phyloP scores from a whole-genome alignment of 495 filamentous ascomycete genomes.

The Aspergillus haitiensis region DNA sequence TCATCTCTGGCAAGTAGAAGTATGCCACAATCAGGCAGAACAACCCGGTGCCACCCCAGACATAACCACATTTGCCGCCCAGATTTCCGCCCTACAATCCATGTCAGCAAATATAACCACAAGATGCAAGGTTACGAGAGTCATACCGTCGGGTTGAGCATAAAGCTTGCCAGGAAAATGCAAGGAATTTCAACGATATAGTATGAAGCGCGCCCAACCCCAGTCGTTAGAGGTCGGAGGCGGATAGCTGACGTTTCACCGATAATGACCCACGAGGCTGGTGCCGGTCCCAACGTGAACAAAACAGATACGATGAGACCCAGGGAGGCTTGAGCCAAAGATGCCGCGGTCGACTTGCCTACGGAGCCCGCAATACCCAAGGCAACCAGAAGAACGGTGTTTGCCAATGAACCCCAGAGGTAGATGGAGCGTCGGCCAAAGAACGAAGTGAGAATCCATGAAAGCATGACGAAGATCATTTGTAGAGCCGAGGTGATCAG shows the following conservation, averaged over 20 bases:
- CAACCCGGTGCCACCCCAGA: slow-evolving; percentile 73
- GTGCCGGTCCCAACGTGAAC: slow-evolving; percentile 74
- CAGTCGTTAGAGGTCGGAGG: slow-evolving; percentile 73
- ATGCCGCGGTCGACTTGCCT: slow-evolving; percentile 36
- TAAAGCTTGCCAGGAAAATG: slow-evolving; percentile 50
- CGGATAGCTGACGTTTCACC: slow-evolving; percentile 71
- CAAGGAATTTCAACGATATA: slow-evolving; percentile 68
- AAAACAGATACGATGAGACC: slow-evolving; percentile 45
- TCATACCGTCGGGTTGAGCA: no score
- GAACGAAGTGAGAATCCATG: slow-evolving; percentile 67
- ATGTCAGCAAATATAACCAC: no score
- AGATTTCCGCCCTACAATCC: slow-evolving; percentile 76
- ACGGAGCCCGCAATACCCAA: slow-evolving; percentile 67
- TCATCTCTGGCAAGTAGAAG: slow-evolving; percentile 58
- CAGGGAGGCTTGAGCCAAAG: slow-evolving; percentile 61
- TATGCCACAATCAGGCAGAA: slow-evolving; percentile 61
- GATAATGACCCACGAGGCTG: slow-evolving; percentile 73
- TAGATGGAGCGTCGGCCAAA: slow-evolving; percentile 71
- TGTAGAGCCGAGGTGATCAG: slow-evolving; percentile 42
- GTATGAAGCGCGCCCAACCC: slow-evolving; percentile 66
- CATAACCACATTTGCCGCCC: slow-evolving; percentile 70
- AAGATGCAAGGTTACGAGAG: no score
- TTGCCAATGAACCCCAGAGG: slow-evolving; percentile 57
- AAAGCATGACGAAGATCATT: slow-evolving; percentile 32
- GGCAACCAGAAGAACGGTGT: slow-evolving; percentile 64